These are phyloP conservation scores for Linderniella brevidens DNA, from an alignment of 257 asterid species.

Conservation along the genomic window DNA sequence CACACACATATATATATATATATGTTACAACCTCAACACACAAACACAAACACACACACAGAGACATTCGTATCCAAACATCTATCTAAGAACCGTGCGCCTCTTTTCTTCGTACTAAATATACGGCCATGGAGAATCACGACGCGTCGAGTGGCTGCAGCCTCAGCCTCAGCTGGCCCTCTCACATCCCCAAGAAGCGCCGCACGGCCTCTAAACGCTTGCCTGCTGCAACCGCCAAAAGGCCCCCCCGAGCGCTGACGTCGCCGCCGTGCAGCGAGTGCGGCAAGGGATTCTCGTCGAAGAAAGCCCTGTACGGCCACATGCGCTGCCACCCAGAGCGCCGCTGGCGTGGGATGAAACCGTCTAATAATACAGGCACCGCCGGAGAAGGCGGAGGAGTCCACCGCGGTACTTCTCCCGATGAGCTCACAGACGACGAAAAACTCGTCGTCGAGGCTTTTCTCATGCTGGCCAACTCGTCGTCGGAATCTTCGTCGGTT, in stretches of 20 bases:
- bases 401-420: conserved; percentile 2
- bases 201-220: too few species aligned
- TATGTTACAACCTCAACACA: too few species aligned
- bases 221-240: conserved; percentile 9
- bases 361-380: conserved; percentile 30
- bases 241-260: conserved; percentile 49
- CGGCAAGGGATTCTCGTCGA: conserved; percentile 61
- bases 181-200: too few species aligned
- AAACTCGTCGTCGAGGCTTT: conserved; percentile 42
- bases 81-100: too few species aligned
- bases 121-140: too few species aligned
- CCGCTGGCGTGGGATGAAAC: conserved; percentile 82
- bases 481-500: neutral
- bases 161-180: too few species aligned
- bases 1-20: too few species aligned
- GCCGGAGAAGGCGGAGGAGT: neutral
- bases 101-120: too few species aligned
- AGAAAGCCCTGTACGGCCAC: conserved; percentile 93
- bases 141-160: too few species aligned
- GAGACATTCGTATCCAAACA: too few species aligned
- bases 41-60: too few species aligned
- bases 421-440: conserved; percentile 32
- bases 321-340: conserved; percentile 99
- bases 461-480: conserved; percentile 33
- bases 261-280: conserved; percentile 71